Conservation (phyloP, 2,329 filamentous ascomycete species). For the Monosporascus sp. region DNA sequence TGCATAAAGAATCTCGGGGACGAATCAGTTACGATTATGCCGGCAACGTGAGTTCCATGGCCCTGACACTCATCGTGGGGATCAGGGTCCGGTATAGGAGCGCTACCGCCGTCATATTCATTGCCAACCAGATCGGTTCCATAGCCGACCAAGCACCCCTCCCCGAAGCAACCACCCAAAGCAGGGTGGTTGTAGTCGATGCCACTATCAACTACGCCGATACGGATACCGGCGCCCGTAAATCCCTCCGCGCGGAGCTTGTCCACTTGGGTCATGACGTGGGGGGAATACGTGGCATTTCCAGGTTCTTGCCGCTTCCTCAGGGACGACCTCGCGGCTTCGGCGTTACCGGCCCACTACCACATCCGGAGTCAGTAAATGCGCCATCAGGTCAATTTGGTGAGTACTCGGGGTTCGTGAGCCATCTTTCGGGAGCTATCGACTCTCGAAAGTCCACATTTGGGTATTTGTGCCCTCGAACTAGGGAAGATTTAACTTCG, state of each 20-base stretch:
- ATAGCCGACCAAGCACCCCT: neutral
- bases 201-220: neutral
- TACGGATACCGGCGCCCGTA: constrained; percentile 1
- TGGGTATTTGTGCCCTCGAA: too few species aligned
- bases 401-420: too few species aligned
- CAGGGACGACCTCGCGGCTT: neutral
- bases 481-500: too few species aligned
- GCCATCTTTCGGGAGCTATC: too few species aligned
- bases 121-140: neutral
- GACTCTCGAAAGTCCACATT: too few species aligned
- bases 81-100: neutral
- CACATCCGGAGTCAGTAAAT: too few species aligned
- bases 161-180: neutral
- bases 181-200: neutral
- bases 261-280: neutral
- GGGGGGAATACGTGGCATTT: neutral
- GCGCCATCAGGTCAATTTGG: too few species aligned
- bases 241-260: neutral
- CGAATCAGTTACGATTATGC: neutral
- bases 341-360: neutral
- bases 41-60: constrained; percentile 2
- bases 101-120: neutral
- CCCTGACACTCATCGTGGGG: neutral
- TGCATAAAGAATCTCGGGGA: too few species aligned
- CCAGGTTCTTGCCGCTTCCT: constrained; percentile 1